phyloP scores from a whole-genome alignment of 106 monocot species.

The Iris macrosiphon region DNA sequence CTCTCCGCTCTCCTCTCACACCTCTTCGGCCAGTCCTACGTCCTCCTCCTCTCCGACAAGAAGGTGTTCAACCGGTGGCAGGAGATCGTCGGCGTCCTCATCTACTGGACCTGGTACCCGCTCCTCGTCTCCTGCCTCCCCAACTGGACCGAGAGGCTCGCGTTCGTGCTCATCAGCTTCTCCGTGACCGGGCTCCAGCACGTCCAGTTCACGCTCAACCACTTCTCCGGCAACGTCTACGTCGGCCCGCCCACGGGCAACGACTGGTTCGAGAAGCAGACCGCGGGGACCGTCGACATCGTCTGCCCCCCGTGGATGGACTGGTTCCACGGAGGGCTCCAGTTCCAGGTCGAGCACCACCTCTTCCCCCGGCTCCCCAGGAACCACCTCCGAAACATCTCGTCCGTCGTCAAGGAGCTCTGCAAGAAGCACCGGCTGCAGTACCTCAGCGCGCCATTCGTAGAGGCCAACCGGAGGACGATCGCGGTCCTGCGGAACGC shows the following conservation, averaged over 20 bases:
- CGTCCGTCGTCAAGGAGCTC: constrained; percentile 36
- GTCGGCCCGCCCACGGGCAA: constrained; percentile 37
- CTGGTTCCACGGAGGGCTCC: constrained; percentile 69
- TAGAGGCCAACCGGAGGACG: constrained; percentile 39
- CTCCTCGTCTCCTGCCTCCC: constrained; percentile 47
- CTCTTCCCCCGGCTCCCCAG: constrained; percentile 53
- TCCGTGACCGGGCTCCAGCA: constrained; percentile 41
- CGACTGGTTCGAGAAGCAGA: constrained; percentile 74
- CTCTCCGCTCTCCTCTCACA: no score
- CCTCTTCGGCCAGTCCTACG: no score
- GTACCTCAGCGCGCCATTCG: constrained; percentile 26
- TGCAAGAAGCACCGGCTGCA: constrained; percentile 50
- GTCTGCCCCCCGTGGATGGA: constrained; percentile 64
- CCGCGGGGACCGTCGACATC: constrained; percentile 62
- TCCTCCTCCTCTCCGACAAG: no score
- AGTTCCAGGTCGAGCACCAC: constrained; percentile 68
- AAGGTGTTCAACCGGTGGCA: constrained; percentile 20
- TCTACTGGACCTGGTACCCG: constrained; percentile 59
- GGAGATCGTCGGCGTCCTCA: constrained; percentile 39
- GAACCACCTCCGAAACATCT: constrained; percentile 32
- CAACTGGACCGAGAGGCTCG: constrained; percentile 34
- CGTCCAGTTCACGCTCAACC: constrained; percentile 53
- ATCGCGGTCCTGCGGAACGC: constrained; percentile 29
- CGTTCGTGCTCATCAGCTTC: constrained; percentile 45
- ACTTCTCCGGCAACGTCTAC: constrained; percentile 37